Evolutionary conservation across 208 protist genomes (phyloP).

Genomic region (Leishmania aethiopica): DNA sequence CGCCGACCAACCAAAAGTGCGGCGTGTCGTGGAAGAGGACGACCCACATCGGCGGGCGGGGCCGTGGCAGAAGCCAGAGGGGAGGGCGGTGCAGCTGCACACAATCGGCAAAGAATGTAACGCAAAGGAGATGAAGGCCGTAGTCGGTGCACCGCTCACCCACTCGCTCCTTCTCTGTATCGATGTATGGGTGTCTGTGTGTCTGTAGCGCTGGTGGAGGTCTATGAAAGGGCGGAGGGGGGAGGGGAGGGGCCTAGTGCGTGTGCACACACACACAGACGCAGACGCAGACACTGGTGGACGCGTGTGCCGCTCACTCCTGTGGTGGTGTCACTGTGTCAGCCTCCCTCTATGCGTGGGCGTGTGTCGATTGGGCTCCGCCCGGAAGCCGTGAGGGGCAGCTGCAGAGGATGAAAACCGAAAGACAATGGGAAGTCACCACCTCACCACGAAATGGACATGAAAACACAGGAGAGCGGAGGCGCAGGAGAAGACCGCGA

Average conservation of each 20-base stretch:
- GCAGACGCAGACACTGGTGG: neutral
- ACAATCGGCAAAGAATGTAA: neutral
- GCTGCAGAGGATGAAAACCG: neutral
- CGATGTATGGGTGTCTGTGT: neutral
- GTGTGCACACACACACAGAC: neutral
- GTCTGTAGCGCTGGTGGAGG: neutral
- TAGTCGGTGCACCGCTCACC: neutral
- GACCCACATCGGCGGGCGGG: slow-evolving; percentile 64
- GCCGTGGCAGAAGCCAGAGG: neutral
- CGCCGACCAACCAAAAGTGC: slow-evolving; percentile 67
- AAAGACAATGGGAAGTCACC: neutral
- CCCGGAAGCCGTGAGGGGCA: neutral
- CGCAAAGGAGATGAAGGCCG: neutral
- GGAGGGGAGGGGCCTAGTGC: neutral
- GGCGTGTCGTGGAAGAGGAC: slow-evolving; percentile 64
- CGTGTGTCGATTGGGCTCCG: neutral
- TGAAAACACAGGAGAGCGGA: neutral
- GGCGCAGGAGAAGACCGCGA: neutral
- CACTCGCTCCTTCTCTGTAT: neutral
- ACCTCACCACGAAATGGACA: neutral
- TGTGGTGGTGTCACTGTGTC: neutral
- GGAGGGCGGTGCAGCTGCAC: neutral
- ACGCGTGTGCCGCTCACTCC: neutral
- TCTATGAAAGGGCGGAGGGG: neutral
- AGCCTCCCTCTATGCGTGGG: neutral